phyloP scores from a whole-genome alignment of 2,329 filamentous ascomycete species.

The Ceratocystis huliohia region DNA sequence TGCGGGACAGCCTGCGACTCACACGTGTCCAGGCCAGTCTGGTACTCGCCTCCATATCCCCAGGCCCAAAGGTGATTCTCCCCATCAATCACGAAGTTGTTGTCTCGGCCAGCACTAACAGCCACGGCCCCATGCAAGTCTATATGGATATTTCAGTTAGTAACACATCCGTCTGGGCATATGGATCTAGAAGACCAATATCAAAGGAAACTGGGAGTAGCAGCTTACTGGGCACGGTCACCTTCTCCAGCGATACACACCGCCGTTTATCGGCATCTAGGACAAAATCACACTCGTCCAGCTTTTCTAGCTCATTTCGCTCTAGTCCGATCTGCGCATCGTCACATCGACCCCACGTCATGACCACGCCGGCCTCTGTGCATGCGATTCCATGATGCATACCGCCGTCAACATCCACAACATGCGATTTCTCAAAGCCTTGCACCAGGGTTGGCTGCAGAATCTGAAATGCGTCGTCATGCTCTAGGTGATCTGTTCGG shows the following conservation, averaged over 20 bases:
- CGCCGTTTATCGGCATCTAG: constrained; percentile 9
- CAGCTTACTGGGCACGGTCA: constrained; percentile 4
- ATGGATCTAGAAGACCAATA: background rate
- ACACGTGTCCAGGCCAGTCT: constrained; percentile 14
- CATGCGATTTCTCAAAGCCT: constrained; percentile 37
- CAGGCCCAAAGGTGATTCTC: constrained; percentile 18
- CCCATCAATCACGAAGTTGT: constrained; percentile 15
- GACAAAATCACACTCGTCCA: background rate
- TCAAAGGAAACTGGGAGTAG: background rate
- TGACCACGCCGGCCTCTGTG: constrained; percentile 32
- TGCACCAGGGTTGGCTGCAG: constrained; percentile 10
- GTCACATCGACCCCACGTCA: constrained; percentile 37
- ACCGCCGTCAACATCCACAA: constrained; percentile 49
- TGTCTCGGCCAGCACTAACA: constrained; percentile 17
- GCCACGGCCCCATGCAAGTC: background rate
- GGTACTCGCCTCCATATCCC: constrained; percentile 18
- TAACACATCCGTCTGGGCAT: background rate
- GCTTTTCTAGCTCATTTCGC: constrained; percentile 7
- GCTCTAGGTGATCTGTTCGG: constrained; percentile 40
- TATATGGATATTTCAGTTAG: background rate
- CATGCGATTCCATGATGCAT: constrained; percentile 48
- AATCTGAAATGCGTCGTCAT: constrained; percentile 34
- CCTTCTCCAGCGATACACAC: constrained; percentile 17
- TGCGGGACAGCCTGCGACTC: constrained; percentile 13
- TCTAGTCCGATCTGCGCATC: constrained; percentile 26